A percentile compares a stretch with the other conserved stretches of the same genome.
Conservation (phyloP, 257 asterid species). For the Solanum ossicruentum region DNA sequence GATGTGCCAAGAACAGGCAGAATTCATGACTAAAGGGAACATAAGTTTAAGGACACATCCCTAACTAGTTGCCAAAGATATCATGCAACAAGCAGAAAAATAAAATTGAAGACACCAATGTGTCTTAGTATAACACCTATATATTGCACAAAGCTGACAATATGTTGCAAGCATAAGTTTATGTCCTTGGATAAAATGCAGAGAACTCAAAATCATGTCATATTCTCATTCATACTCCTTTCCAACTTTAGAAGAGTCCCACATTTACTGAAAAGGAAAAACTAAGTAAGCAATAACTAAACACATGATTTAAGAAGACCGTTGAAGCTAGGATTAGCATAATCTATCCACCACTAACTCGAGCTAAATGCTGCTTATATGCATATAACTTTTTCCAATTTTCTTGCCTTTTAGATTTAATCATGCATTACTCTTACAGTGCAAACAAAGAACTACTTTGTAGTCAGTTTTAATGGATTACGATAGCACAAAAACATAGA, state of each 20-base stretch:
- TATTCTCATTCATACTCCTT: neutral
- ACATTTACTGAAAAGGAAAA: neutral
- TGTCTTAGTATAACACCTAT: neutral
- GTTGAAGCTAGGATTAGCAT: neutral
- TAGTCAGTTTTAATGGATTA: neutral
- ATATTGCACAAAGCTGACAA: neutral
- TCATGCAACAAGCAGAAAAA: neutral
- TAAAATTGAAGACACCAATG: neutral
- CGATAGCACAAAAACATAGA: conserved; percentile 1
- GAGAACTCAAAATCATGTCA: neutral
- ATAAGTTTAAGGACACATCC: neutral
- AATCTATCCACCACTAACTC: neutral
- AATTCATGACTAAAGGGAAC: neutral
- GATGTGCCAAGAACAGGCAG: neutral
- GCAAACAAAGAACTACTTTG: neutral
- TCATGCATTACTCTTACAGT: neutral
- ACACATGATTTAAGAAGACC: neutral
- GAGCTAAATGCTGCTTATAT: neutral
- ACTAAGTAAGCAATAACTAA: neutral
- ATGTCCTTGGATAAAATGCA: neutral
- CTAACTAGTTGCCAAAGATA: neutral
- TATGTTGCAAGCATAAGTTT: neutral
- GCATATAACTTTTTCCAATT: neutral
- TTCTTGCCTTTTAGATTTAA: neutral
- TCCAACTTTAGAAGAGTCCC: neutral